Evolutionary conservation across 495 filamentous ascomycete genomes (phyloP).

Genomic region (Aspergillus heteromorphus): DNA sequence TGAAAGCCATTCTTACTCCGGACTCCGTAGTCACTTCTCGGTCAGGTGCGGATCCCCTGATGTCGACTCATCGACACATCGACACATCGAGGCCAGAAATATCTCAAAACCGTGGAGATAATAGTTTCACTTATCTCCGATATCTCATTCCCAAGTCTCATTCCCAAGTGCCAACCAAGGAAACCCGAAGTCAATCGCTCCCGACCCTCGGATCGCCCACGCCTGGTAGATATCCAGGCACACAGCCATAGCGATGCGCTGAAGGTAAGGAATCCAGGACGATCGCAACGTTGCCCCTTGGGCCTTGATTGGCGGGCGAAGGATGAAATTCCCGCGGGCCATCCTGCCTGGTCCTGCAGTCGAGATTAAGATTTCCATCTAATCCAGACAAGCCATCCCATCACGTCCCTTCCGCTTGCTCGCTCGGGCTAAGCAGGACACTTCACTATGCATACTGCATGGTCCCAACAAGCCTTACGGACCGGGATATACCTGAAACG

Average conservation of each 20-base stretch:
- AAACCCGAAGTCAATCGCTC: no score
- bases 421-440: background rate
- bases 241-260: no score
- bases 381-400: background rate
- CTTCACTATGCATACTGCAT: conserved; percentile 1
- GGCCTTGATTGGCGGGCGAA: background rate
- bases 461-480: background rate
- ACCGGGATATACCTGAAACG: conserved; percentile 1
- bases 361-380: conserved; percentile 2
- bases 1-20: background rate
- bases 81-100: no score
- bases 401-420: background rate
- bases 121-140: no score
- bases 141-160: no score
- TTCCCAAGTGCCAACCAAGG: no score
- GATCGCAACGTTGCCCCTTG: background rate
- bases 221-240: no score
- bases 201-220: no score
- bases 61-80: no score
- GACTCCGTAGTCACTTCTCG: background rate
- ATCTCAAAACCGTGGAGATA: no score
- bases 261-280: background rate
- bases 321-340: background rate
- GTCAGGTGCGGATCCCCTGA: background rate
- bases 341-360: background rate